Base-by-base conservation (phyloP, 2,329 filamentous ascomycete genomes). In the Cryphonectria japonica region DNA sequence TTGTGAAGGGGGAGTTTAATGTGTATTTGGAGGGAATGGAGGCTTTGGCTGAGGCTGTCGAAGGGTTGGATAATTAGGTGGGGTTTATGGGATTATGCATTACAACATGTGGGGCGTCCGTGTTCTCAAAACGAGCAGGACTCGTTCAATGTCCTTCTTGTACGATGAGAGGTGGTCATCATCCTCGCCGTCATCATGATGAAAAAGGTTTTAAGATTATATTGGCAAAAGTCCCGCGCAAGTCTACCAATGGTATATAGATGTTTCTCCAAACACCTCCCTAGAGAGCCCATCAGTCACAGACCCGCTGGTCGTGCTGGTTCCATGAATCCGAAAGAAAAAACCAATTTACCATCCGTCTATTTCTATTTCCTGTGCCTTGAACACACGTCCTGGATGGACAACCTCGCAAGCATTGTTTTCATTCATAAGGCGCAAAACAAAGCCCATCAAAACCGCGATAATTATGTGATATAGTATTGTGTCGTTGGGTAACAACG, bases 1-100 rank as follows among this genome's bases (percentile, higher is more conserved):
- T 74, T 3, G 78, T 86, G 0, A 80, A 77, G 46, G 69, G 63
- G 8, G 83, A 85, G 74, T 80, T 83, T 68, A 82, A 85, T 57
- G 67, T 67, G 19, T 79, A 78, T 66, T 70, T 79, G 1, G 75
- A 77, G 32, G 68, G 68, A 22, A 77, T 77, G 75, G 41, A 70
- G 22, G 46, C 41, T 1, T 67, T 77, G 16, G 70, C 70, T 5
- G 69, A 62, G 14, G 59, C 60, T 4, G 71, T 76, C 26, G 54
- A 69, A 19, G 41, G 46, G 8, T 22, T 77, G 1, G n/a, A 57
- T 2, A 39, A 5, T 4, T 59, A 29, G 29, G 29, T 34, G 29
- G 3, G 9, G 9, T 39, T 39, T 13, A 39, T 39, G 3, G 22
- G 19, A 19, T 6, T n/a, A n/a, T 26, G 22, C n/a, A 26, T 19